Evolutionary conservation across 768 basidiomycete species (phyloP), one percentile per base, ranked within the genome.

Genomic region (Podaxis carcinomalis): DNA sequence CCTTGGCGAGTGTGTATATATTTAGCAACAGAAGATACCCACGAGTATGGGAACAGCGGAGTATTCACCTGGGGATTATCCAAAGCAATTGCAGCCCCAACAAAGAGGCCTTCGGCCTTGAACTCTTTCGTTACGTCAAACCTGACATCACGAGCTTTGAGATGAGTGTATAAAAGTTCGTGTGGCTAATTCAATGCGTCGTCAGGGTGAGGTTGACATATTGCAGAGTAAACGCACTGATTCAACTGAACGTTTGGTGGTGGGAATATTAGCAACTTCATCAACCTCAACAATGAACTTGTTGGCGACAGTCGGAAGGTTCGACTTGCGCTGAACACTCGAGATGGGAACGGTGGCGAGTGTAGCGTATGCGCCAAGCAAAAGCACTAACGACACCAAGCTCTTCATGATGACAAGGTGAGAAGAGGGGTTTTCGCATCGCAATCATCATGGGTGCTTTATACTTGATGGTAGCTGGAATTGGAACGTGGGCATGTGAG

Each of bases 281-380:
- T 83, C 80, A 16, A 86, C 77, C 65, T 87, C 85, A 57, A 87
- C 75, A 58, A 87, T 83, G 64, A 83, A 86, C 62, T 78, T 79
- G 68, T 83, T 82, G 10, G 80, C 73, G 11, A 83, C 71, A 54
- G 68, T 73, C 13, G 72, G 71, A 16, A 75, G 62, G 49, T 75
- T 78, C 9, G 75, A 72, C 13, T 68, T 73, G 53, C 69, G 72
- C 67, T 77, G 70, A 56, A 81, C 71, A 59, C 66, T 68, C 19
- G 78, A 78, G 57, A 80, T 68, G 5, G 77, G 71, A 54, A 72
- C 62, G 32, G 68, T 68, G 40, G 70, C 74, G 23, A 69, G 66
- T 6, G 68, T 70, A 19, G 66, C 67, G 47, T 67, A 61, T 28
- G 71, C 69, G 51, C 65, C 61, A 52, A 73, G 57, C 27, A 74